These are phyloP conservation scores for Puccinia coronata DNA, from an alignment of 1,284 basidiomycete genomes.

Conservation along the genomic window DNA sequence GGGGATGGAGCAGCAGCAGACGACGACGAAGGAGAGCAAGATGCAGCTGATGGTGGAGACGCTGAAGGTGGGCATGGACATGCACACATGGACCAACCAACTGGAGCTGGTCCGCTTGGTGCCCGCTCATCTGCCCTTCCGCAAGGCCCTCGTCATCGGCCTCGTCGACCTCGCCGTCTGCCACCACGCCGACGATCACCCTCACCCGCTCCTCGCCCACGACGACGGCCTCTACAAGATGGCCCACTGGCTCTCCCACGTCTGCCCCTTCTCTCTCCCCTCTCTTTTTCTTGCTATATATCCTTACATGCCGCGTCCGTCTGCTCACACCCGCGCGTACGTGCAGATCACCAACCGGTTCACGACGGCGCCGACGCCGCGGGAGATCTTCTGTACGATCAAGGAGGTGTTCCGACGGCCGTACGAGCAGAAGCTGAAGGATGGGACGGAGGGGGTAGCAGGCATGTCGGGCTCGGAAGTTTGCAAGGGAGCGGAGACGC, in stretches of 20 bases:
- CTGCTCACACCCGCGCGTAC: neutral
- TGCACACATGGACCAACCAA: slow-evolving; percentile 14
- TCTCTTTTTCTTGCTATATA: neutral
- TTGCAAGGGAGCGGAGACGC: neutral
- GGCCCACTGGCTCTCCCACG: slow-evolving; percentile 1
- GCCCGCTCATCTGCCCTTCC: neutral
- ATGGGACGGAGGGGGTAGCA: neutral
- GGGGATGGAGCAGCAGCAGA: no score
- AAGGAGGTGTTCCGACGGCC: slow-evolving; percentile 7
- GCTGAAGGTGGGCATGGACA: neutral
- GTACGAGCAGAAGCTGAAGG: neutral
- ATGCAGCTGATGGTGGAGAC: neutral
- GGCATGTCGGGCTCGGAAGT: neutral
- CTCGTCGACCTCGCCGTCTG: slow-evolving; percentile 7
- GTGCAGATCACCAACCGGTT: slow-evolving; percentile 8
- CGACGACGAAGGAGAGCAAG: slow-evolving; percentile 8
- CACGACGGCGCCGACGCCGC: neutral
- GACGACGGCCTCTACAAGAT: slow-evolving; percentile 8
- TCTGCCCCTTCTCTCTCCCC: neutral
- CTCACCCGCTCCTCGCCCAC: neutral
- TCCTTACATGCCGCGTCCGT: no score
- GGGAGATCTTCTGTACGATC: slow-evolving; percentile 20
- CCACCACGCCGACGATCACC: neutral
- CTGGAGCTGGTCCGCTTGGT: slow-evolving; percentile 13
- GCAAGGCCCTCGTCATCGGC: neutral